phyloP scores from a whole-genome alignment of 2,329 filamentous ascomycete species.

The Claviceps cyperi region DNA sequence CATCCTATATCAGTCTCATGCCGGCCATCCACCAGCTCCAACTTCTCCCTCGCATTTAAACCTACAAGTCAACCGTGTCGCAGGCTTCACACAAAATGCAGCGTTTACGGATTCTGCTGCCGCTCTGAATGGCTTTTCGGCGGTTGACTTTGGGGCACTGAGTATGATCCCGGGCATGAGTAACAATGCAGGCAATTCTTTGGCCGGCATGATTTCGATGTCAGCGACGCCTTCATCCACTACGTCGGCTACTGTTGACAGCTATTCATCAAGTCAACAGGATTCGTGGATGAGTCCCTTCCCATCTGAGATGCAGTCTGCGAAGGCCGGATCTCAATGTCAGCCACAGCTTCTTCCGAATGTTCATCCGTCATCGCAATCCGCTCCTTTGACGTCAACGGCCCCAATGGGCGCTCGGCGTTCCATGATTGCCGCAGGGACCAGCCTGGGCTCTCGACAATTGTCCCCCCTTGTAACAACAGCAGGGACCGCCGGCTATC shows the following conservation, averaged over 20 bases:
- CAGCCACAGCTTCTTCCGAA: constrained; percentile 17
- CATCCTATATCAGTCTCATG: constrained; percentile 59
- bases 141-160: constrained; percentile 28
- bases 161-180: constrained; percentile 33
- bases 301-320: constrained; percentile 12
- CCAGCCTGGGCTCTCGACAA: constrained; percentile 5
- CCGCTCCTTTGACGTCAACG: constrained; percentile 18
- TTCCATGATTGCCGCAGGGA: constrained; percentile 2
- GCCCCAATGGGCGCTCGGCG: constrained; percentile 7
- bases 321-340: constrained; percentile 10
- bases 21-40: constrained; percentile 14
- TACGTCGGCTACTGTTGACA: constrained; percentile 14
- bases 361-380: constrained; percentile 16
- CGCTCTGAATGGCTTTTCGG: constrained; percentile 27
- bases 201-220: constrained; percentile 19
- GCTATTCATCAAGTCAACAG: constrained; percentile 22
- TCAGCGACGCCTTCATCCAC: constrained; percentile 16
- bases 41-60: constrained; percentile 1
- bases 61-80: constrained; percentile 40
- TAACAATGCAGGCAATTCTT: constrained; percentile 4
- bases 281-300: constrained; percentile 23
- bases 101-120: constrained; percentile 26
- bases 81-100: constrained; percentile 30
- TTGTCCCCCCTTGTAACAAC: constrained; percentile 1
- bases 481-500: constrained; percentile 12